Evolutionary conservation across 108 stramenopile genomes (phyloP).

Genomic region (Conticribra weissflogii): DNA sequence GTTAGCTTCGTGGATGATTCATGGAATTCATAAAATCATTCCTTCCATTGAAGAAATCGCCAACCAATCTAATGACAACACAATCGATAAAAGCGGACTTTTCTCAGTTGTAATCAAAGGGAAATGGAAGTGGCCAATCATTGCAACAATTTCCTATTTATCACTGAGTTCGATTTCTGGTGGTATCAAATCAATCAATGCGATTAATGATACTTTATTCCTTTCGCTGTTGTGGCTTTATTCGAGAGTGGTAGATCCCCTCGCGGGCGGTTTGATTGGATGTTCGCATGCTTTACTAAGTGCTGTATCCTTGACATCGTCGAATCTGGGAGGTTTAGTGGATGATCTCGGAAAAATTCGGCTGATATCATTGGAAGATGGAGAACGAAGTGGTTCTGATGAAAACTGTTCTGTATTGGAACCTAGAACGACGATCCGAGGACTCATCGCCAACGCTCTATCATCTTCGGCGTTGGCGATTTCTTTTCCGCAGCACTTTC

Average conservation of each 20-base stretch:
- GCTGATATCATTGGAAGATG: slow-evolving; percentile 23
- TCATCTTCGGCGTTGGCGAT: slow-evolving; percentile 4
- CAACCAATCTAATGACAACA: neutral
- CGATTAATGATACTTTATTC: neutral
- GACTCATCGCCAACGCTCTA: neutral
- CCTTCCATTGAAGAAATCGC: neutral
- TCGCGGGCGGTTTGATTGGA: slow-evolving; percentile 1
- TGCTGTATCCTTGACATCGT: neutral
- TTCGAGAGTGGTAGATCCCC: neutral
- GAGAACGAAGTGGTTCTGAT: neutral
- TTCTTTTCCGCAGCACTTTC: slow-evolving; percentile 10
- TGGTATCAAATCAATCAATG: slow-evolving; percentile 1
- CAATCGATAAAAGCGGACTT: neutral
- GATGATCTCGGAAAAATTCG: slow-evolving; percentile 10
- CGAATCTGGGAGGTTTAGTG: neutral
- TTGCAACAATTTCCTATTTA: slow-evolving; percentile 1
- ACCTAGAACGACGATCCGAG: neutral
- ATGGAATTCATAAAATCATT: neutral
- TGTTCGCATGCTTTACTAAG: slow-evolving; percentile 1
- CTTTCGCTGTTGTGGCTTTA: slow-evolving; percentile 5
- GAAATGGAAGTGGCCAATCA: slow-evolving; percentile 3
- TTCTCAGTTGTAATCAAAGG: neutral
- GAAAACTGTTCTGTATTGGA: neutral
- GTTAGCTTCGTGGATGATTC: slow-evolving; percentile 18
- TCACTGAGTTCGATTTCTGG: neutral